Conservation (phyloP, 2,329 filamentous ascomycete species). For the Cytospora mali region DNA sequence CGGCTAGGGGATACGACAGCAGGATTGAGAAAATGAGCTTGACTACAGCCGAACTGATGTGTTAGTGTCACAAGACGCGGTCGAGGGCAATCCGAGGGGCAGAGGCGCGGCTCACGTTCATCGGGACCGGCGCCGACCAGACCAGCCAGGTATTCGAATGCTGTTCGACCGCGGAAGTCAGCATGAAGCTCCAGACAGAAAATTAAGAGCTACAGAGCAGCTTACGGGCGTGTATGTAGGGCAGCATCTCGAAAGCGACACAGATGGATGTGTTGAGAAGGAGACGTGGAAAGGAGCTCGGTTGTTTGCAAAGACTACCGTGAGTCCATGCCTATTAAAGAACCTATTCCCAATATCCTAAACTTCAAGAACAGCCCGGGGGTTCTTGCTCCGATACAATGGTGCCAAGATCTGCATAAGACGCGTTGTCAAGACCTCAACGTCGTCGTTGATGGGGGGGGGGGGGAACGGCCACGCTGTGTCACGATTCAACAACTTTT, state of each 20-base stretch:
- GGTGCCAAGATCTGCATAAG: not conserved
- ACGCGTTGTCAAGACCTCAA: not conserved
- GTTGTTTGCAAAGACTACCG: not conserved
- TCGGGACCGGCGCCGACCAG: conserved; percentile 48
- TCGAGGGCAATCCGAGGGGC: not conserved
- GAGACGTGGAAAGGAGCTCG: not conserved
- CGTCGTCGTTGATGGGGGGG: not conserved
- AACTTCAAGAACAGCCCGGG: not conserved
- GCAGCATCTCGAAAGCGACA: conserved; percentile 35
- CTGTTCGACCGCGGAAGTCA: conserved; percentile 36
- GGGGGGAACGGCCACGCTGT: not conserved
- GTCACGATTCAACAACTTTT: conserved; percentile 14
- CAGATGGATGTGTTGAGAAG: not conserved
- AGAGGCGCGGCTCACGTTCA: conserved; percentile 44
- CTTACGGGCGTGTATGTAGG: conserved; percentile 40
- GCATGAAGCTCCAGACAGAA: not conserved
- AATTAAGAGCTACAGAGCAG: not conserved
- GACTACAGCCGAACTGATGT: conserved; percentile 57
- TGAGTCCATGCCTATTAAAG: conserved; percentile 24
- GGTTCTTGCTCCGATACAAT: not conserved
- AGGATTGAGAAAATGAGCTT: conserved; percentile 92
- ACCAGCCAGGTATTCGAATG: conserved; percentile 47
- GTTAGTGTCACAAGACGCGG: conserved; percentile 4
- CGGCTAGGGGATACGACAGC: conserved; percentile 89
- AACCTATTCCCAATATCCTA: not conserved